Conservation (phyloP, 768 basidiomycete species). For the Pseudohyphozyma bogoriensis region DNA sequence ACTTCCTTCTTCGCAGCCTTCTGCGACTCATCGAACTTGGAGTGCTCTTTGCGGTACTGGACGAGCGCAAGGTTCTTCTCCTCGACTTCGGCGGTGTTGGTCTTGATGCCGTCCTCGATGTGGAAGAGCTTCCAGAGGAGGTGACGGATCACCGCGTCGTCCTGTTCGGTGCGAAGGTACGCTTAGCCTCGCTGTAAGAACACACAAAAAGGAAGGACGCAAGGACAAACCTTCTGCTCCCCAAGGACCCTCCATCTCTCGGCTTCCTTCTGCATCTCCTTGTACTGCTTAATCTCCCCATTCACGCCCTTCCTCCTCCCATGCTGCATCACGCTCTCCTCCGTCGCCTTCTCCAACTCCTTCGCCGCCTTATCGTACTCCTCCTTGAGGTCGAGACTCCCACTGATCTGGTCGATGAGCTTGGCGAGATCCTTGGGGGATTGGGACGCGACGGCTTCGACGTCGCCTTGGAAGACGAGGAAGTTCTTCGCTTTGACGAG, state of each 20-base stretch:
- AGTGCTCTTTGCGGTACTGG: conserved; percentile 53
- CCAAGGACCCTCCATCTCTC: conserved; percentile 71
- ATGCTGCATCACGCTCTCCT: conserved; percentile 89
- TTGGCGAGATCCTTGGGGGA: conserved; percentile 78
- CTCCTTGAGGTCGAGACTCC: conserved; percentile 75
- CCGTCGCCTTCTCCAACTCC: conserved; percentile 79
- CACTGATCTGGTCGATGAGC: conserved; percentile 90
- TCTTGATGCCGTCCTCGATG: conserved; percentile 71
- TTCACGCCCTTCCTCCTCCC: conserved; percentile 85
- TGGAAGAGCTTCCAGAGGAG: conserved; percentile 81
- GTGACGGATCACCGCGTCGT: conserved; percentile 68
- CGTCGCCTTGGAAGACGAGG: conserved; percentile 97
- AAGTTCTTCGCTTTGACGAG: conserved; percentile 99
- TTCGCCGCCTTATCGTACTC: conserved; percentile 86
- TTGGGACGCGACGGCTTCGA: conserved; percentile 93
- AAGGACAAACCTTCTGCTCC: conserved; percentile 54
- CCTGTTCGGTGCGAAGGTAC: conserved; percentile 43
- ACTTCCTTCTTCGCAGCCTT: conserved; percentile 67
- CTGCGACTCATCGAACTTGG: conserved; percentile 57
- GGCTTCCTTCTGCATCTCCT: conserved; percentile 90
- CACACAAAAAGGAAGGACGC: not conserved
- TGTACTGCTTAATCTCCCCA: conserved; percentile 92
- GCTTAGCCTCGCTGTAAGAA: not conserved
- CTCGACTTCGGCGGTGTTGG: conserved; percentile 58
- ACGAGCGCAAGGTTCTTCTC: conserved; percentile 62